Evolutionary conservation across 352 stramenopile genomes (phyloP), one percentile per base, ranked within the genome.

Genomic region (Phytophthora hibernalis): DNA sequence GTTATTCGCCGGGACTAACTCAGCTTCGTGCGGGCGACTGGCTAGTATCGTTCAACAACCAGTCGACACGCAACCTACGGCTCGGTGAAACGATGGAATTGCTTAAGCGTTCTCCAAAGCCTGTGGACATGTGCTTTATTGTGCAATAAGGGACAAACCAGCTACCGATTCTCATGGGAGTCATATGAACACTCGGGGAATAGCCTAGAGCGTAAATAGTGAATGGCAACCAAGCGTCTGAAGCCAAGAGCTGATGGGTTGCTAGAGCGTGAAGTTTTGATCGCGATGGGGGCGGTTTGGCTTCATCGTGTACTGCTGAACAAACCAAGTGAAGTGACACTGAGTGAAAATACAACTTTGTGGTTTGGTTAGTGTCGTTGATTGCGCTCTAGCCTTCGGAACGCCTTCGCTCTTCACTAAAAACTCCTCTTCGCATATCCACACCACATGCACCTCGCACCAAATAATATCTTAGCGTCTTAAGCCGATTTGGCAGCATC

Each of bases 61-160:
- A 84, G 47, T 72, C 79, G 47, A 95, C 86, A 12, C 60, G 76
- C 24, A 77, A 80, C 31, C 59, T 95, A 24, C 72, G 80, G 12
- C 70, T 93, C 22, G 82, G 80, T 15, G 79, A 95, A 72, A 93
- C 86, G 26, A 95, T 95, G 84, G 82, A 90, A 61, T 61, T 95
- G 53, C 81, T 95, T 60, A 92, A 93, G 68, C 75, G 74, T 9
- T 76, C 83, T 16, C 80, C 83, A 12, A 95, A 95, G 64, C 86
- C 86, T 28, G 73, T 93, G 43, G 74, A 88, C 55, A 90, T 95
- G 84, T 85, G 84, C 54, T 95, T 92, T 65, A 69, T 92, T 18
- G 82, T 94, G 61, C 82, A 87, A 67, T 92, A 76, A 71, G 61
- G 7, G 45, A 22, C 7, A 28, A 37, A 35, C 28, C 54, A 47